Percentiles rank a stretch among this genome's conserved stretches.
Conservation (phyloP, 2,329 filamentous ascomycete species). For the Aspergillus melleus region DNA sequence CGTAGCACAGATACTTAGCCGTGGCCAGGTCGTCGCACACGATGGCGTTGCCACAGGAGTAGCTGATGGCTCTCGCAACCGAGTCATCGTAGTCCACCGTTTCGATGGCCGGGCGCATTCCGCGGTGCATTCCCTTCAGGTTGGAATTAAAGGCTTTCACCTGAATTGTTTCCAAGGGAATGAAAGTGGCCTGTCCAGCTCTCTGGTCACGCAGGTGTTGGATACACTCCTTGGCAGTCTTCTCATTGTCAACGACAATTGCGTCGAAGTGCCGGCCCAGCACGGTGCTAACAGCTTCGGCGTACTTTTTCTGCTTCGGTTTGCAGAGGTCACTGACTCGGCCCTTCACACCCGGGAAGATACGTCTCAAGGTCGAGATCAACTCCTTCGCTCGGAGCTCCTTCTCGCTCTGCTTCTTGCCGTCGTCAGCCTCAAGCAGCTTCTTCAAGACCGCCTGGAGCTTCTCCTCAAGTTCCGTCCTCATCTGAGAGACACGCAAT, state of each 20-base stretch:
- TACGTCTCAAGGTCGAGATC: slow-evolving; percentile 80
- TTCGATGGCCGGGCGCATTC: slow-evolving; percentile 85
- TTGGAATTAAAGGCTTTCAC: slow-evolving; percentile 87
- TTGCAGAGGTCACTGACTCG: slow-evolving; percentile 89
- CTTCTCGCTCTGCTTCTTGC: slow-evolving; percentile 79
- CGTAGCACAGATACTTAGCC: slow-evolving; percentile 87
- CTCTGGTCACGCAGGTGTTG: slow-evolving; percentile 90
- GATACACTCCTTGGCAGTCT: slow-evolving; percentile 90
- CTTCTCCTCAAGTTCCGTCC: slow-evolving; percentile 89
- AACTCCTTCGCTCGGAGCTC: slow-evolving; percentile 79
- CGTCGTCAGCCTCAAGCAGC: slow-evolving; percentile 81
- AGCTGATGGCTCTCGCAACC: slow-evolving; percentile 88
- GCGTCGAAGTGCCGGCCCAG: slow-evolving; percentile 92
- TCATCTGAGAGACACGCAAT: slow-evolving; percentile 74
- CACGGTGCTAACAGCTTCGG: slow-evolving; percentile 88
- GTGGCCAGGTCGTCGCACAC: slow-evolving; percentile 86
- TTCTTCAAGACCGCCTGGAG: slow-evolving; percentile 77
- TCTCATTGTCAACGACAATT: slow-evolving; percentile 92
- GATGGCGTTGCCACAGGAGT: slow-evolving; percentile 91
- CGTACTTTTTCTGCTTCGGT: slow-evolving; percentile 95
- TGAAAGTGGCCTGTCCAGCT: slow-evolving; percentile 85
- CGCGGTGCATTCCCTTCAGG: slow-evolving; percentile 82
- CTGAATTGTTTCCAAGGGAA: slow-evolving; percentile 95
- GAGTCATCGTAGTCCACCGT: slow-evolving; percentile 90
- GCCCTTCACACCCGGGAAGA: slow-evolving; percentile 88